Evolutionary conservation across 257 asterid species (phyloP), one percentile per base, ranked within the genome.

Genomic region (Petrea volubilis): DNA sequence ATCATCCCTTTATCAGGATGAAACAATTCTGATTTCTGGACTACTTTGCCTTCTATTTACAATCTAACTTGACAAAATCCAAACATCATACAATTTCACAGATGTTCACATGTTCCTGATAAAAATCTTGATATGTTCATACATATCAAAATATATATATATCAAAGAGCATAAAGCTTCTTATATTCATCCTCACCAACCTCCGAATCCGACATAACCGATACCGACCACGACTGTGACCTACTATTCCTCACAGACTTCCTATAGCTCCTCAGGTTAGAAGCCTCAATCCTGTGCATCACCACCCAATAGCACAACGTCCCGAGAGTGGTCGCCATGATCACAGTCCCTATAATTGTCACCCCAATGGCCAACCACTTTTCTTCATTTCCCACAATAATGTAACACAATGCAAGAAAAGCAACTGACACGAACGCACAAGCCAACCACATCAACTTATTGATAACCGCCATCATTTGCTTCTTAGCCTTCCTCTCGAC

Each of bases 371-470:
- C 94, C 76, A 88, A 51, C 95, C 86, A 78, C 79, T 71, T 69
- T 51, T 83, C 88, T 1, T 76, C n/a, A 2, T 87, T 72, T 13
- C 97, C 97, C 6, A 85, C 91, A 10, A 87, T 51, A 6, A 91
- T 79, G 65, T 82, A 88, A n/a, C 88, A 82, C 64, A 85, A 20
- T 0, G 96, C 86, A 14, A 86, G 87, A 66, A 83, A 90, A 0
- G 96, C 92, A 4, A 87, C 77, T 0, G 96, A 88, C 11, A 87
- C 77, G 18, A 82, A 88, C 0, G 85, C 78, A 55, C 95, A 88
- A 3, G 97, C 97, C 69, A 91, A 65, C 97, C 94, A 88, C 97
- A 91, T 88, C 23, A 91, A 84, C 85, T 88, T 90, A 82, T 90
- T 90, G 14, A 90, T 90, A 21, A 90, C 82, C 0, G 86, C 79